Evolutionary conservation across 2,329 filamentous ascomycete genomes (phyloP), one percentile per base, ranked within the genome.

Genomic region (Colletotrichum sp.): DNA sequence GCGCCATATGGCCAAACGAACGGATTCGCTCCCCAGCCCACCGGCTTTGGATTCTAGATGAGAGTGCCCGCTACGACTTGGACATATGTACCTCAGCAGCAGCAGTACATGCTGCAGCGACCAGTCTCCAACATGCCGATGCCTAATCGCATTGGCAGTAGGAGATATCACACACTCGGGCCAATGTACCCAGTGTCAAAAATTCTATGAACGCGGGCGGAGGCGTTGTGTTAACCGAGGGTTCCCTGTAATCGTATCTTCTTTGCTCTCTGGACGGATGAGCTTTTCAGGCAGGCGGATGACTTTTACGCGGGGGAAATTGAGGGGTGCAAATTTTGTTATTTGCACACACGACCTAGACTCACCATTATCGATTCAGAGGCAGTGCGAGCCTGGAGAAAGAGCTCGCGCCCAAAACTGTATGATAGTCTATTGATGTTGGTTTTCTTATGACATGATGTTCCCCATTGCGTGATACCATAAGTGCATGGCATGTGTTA

Each of bases 1-100:
- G 91, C 91, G 67, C 92, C 94, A 5, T 98, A 93, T 81, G 91
- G 90, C 65, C 95, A 97, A 82, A 89, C 95, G 26, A 99, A 98
- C 82, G 96, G 96, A 73, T 95, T 98, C 81, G 93, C 94, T 75
- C 94, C 96, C 74, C 96, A 98, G 88, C 91, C 94, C 68, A 99
- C 96, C 78, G 96, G 94, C 76, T 96, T 92, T 85, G 90, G 90
- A 79, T 92, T 87, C 84, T 92, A 92, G 74, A 66, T 72, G 74
- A 76, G 67, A 43, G 48, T 36, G 66, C 76, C 76, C 60, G 60
- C 43, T 43, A 48, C 48, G 69, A 39, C 34, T 77, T 70, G 73
- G 71, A 72, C 39, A 30, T 70, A 36, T 65, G 69, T 60, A 55
- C 48, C 65, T 48, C 48, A 48, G 28, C 63, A 55, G 34, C 55